Percentiles rank a stretch among this genome's conserved stretches.
Conservation (phyloP, 2,329 filamentous ascomycete species). For the Epichloe uncinata region DNA sequence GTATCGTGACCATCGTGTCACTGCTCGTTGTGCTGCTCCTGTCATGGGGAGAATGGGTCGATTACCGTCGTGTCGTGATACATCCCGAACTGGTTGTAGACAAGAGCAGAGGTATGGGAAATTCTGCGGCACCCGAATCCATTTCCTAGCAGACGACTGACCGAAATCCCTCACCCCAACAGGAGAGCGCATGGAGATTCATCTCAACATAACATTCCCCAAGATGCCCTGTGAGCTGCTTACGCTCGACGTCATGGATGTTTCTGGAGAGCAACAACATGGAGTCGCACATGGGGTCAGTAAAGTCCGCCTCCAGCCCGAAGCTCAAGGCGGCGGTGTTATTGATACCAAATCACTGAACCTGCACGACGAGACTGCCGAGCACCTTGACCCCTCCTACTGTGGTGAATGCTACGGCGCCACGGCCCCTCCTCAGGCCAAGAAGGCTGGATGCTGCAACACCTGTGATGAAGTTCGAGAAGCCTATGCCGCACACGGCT, state of each 20-base stretch:
- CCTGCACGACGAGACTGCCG: slow-evolving; percentile 51
- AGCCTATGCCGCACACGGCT: slow-evolving; percentile 78
- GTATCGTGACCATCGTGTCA: slow-evolving; percentile 85
- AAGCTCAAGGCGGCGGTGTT: slow-evolving; percentile 59
- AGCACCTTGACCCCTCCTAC: slow-evolving; percentile 81
- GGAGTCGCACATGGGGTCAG: slow-evolving; percentile 85
- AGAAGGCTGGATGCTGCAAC: slow-evolving; percentile 86
- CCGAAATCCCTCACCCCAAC: neutral
- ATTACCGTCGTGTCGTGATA: slow-evolving; percentile 76
- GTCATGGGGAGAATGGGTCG: slow-evolving; percentile 88
- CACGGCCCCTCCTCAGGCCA: slow-evolving; percentile 51
- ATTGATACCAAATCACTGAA: slow-evolving; percentile 58
- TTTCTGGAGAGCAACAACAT: slow-evolving; percentile 91
- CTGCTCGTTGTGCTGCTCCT: slow-evolving; percentile 80
- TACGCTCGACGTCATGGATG: slow-evolving; percentile 97
- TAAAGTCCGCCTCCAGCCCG: slow-evolving; percentile 70
- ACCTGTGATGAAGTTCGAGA: slow-evolving; percentile 95
- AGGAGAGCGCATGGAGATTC: slow-evolving; percentile 98
- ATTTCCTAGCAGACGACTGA: slow-evolving; percentile 10
- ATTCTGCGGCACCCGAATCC: neutral
- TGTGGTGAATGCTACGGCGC: slow-evolving; percentile 92
- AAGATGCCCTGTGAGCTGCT: slow-evolving; percentile 87
- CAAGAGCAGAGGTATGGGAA: slow-evolving; percentile 68
- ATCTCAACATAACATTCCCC: slow-evolving; percentile 93
- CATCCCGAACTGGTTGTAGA: slow-evolving; percentile 91